A percentile compares a stretch with the other conserved stretches of the same genome.
Evolutionary conservation across 2,329 filamentous ascomycete species (phyloP).

Genomic region (Fusarium sarcochroum): DNA sequence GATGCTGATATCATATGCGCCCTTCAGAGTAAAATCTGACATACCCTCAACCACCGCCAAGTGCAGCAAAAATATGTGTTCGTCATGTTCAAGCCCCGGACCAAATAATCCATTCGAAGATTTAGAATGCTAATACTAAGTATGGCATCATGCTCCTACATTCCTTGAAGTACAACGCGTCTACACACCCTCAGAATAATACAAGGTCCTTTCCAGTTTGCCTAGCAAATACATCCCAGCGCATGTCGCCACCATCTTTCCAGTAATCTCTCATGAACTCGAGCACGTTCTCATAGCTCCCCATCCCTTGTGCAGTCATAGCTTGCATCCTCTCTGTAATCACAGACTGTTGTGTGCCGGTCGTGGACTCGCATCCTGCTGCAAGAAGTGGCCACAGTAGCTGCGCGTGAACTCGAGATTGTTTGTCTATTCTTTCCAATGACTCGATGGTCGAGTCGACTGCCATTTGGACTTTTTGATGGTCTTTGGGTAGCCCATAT

Average conservation of each 20-base stretch:
- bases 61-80: not conserved
- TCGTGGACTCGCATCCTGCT: conserved; percentile 18
- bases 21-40: not conserved
- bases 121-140: no score
- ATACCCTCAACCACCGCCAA: not conserved
- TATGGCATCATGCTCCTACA: not conserved
- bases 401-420: conserved; percentile 2
- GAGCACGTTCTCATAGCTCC: conserved; percentile 3
- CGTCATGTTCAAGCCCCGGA: no score
- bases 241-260: not conserved
- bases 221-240: conserved; percentile 25
- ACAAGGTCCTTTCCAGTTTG: conserved; percentile 19
- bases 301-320: conserved; percentile 10
- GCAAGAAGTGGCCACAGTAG: conserved; percentile 20
- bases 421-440: not conserved
- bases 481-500: not conserved
- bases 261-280: conserved; percentile 26
- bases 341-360: not conserved
- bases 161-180: not conserved
- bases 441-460: not conserved
- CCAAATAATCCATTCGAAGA: no score
- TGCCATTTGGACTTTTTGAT: not conserved
- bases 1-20: not conserved
- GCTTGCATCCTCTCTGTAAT: conserved; percentile 12
- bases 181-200: conserved; percentile 2